Base-by-base conservation (phyloP, 2,329 filamentous ascomycete species). In the Plectosphaerella plurivora region DNA sequence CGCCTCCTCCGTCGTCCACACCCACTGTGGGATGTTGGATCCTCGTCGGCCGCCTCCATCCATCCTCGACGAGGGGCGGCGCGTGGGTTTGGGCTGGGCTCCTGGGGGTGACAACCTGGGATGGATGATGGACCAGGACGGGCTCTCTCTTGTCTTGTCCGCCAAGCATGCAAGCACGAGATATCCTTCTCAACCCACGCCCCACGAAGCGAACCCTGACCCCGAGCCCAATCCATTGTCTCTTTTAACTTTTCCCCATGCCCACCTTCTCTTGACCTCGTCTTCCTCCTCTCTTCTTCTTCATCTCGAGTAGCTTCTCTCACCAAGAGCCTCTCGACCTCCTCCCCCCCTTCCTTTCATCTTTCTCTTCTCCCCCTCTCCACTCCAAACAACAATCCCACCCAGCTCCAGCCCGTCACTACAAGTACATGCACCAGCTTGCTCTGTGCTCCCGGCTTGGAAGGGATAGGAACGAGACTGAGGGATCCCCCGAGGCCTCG, bases 161-260 rank as follows among this genome's bases (percentile, higher is more conserved):
- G 37, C 15, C 15, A 41, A 15, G 15, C 37, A 16, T n/a, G n/a
- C 41, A 16, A 44, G 18, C 41, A 44, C 16, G 41, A 44, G 35
- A 49, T 20, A 53, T 57, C 53, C 55, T 53, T 53, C 53, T 55
- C 49, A 41, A 48, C 52, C 55, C 44, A 53, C 49, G 24, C 39
- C 45, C 53, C 52, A 50, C 41, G 41, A 44, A 44, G 24, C 47
- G 36, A 49, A 42, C 47, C 47, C 47, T 20, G 47, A 41, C 47
- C 51, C 39, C n/a, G 16, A n/a, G 37, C 37, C 15, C 16, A 16
- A 37, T 36, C 15, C 16, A 16, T 44, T 36, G 39, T 22, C 16
- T 36, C 44, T 51, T 39, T 49, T 49, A 44, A 28, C 11, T 15
- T 42, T 50, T 49, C 12, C 48, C 45, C 44, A 49, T 48, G 12